Evolutionary conservation across 2,329 filamentous ascomycete genomes (phyloP), one percentile per base, ranked within the genome.

Genomic region (Aschersonia sp.): DNA sequence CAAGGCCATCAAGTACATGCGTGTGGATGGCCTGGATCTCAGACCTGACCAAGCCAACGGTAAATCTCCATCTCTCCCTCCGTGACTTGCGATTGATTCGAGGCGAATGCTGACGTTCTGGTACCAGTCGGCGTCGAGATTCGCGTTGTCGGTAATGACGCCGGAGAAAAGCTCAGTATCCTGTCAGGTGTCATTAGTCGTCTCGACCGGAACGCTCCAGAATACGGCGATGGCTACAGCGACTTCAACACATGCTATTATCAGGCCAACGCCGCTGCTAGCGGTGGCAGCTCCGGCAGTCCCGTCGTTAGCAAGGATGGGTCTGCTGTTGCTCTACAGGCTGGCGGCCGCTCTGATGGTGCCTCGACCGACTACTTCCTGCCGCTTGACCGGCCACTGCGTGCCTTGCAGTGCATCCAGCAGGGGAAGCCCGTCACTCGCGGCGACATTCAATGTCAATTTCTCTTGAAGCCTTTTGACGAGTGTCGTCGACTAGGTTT

Each of bases 171-270:
- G 68, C 79, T 98, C 55, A 95, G 88, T 71, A 98, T 98, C 57
- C 71, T 98, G 49, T 97, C 92, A 5, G 92, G 92, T 57, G 90
- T 98, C 48, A 98, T 98, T 63, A 95, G 88, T 67, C 82, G 92
- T 57, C 72, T 98, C 50, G 92, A 98, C 59, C 80, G 92, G 55
- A 98, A 98, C 65, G 94, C 94, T 2, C 92, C 92, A 12, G 92
- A 98, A 59, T 97, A 98, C 57, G 90, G 90, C 48, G 92, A 97
- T 53, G 92, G 92, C 31, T 98, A 98, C 65, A 92, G 89, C 64
- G 92, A 98, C 62, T 98, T 98, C 77, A 98, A 84, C 63, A 83
- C 77, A 45, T 82, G 94, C 63, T 98, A 98, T 71, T 97, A 97
- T 58, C 92, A 98, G 68, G 92, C 94, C 53, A 94, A 94, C 11